These are phyloP conservation scores for Ascochyta pisi DNA, from an alignment of 2,329 filamentous ascomycete genomes.

Conservation along the genomic window DNA sequence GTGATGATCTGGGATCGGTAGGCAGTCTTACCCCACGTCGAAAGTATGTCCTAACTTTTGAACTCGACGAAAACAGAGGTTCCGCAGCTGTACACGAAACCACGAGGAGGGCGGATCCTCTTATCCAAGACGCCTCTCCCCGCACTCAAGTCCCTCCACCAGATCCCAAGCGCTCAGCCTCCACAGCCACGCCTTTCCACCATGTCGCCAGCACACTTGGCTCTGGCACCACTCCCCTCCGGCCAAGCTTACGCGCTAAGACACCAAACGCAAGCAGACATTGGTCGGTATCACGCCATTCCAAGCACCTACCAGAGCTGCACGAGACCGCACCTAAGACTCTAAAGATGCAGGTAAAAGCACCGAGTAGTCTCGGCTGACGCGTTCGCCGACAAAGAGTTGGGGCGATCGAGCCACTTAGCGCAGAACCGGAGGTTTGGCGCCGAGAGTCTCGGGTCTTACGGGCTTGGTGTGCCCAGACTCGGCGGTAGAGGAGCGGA, in stretches of 20 bases:
- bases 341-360: conserved; percentile 4
- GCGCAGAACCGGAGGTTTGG: conserved; percentile 8
- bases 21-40: conserved; percentile 1
- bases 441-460: conserved; percentile 22
- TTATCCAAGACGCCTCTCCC: conserved; percentile 14
- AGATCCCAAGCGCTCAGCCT: conserved; percentile 17
- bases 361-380: conserved; percentile 32
- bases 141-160: conserved; percentile 4
- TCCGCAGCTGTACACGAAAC: conserved; percentile 2
- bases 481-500: conserved; percentile 31
- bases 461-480: conserved; percentile 26
- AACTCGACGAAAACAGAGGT: background rate
- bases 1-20: background rate
- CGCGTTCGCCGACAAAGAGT: conserved; percentile 17
- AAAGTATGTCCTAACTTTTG: background rate
- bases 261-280: conserved; percentile 4
- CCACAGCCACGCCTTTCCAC: conserved; percentile 15
- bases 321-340: conserved; percentile 9
- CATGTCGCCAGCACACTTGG: conserved; percentile 11
- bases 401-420: conserved; percentile 11
- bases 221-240: conserved; percentile 4
- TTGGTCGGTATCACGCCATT: conserved; percentile 20
- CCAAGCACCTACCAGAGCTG: conserved; percentile 13
- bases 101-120: conserved; percentile 2
- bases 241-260: conserved; percentile 2